Evolutionary conservation across 2,329 filamentous ascomycete species (phyloP).

Genomic region (Alternaria atra): DNA sequence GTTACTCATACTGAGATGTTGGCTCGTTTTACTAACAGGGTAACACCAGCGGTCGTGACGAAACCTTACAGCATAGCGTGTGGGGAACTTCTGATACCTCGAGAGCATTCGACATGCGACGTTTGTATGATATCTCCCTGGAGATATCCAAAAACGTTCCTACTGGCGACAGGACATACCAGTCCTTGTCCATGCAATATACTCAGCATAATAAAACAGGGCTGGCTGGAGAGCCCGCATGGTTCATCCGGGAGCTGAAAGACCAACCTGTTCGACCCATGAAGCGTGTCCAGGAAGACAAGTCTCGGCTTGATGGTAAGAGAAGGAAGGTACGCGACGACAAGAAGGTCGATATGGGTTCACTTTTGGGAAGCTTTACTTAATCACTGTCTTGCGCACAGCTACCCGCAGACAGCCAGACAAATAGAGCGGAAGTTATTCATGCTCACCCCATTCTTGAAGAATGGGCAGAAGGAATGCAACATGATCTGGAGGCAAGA

Average conservation of each 20-base stretch:
- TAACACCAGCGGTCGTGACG: neutral
- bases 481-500: conserved; percentile 34
- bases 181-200: conserved; percentile 15
- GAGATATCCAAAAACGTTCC: neutral
- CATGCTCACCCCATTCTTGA: neutral
- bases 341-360: conserved; percentile 33
- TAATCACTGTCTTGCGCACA: conserved; percentile 1
- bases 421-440: neutral
- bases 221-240: neutral
- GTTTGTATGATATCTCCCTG: conserved; percentile 20
- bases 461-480: neutral
- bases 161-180: neutral
- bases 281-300: neutral
- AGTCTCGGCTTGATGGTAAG: conserved; percentile 18
- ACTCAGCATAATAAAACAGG: neutral
- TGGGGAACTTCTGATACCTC: conserved; percentile 14
- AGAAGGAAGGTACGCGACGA: conserved; percentile 31
- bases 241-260: conserved; percentile 17
- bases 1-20: neutral
- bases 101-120: conserved; percentile 20
- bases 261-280: neutral
- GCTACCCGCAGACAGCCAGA: too few species aligned
- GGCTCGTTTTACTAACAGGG: conserved; percentile 1
- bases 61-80: conserved; percentile 7
- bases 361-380: conserved; percentile 31